Base-by-base conservation (phyloP, 2,329 filamentous ascomycete species). In the Aspergillus neoniger region DNA sequence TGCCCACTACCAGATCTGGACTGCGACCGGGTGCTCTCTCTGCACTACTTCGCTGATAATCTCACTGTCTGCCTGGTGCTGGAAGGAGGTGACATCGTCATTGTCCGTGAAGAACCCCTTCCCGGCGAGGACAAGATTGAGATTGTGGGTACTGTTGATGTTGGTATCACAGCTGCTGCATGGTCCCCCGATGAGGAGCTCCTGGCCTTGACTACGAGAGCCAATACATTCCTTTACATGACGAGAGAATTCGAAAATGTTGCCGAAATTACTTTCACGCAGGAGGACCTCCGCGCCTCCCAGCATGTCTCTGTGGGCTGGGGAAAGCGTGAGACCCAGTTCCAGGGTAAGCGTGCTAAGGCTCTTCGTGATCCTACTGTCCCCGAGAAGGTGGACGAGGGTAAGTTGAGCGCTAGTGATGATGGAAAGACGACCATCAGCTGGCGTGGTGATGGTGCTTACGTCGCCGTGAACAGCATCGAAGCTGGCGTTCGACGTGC, bases 241-340 rank as follows among this genome's bases (percentile, higher is more conserved):
- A 96, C 92, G 58, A 86, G 92, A 64, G 87, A 88, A 25, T 96
- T 98, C 66, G 94, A 98, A 68, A 89, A 88, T 59, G 87, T 96
- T 44, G 86, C 90, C 36, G 90, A 93, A 75, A 83, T 91, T 55
- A 80, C 83, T 36, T 87, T 98, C 75, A 86, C 85, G 0, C 74
- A 81, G 0, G 91, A 93, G 48, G 94, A 96, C 76, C 84, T 96
- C 64, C 90, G 90, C 68, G 86, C 87, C n/a, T 98, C 90, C 25
- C 95, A 89, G 74, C 93, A 97, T 80, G 95, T 97, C 59, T 96
- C 92, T 19, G 94, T 99, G 21, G 95, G 95, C 53, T 99, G 95
- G 95, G 95, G 95, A 61, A 98, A 98, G 81, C 92, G 91, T 73
- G 95, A 99, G 78, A 99, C 95, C 0, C 95, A 99, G 75, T 99